Conservation (phyloP, 768 basidiomycete species). For the Boletus rubroflammeus region DNA sequence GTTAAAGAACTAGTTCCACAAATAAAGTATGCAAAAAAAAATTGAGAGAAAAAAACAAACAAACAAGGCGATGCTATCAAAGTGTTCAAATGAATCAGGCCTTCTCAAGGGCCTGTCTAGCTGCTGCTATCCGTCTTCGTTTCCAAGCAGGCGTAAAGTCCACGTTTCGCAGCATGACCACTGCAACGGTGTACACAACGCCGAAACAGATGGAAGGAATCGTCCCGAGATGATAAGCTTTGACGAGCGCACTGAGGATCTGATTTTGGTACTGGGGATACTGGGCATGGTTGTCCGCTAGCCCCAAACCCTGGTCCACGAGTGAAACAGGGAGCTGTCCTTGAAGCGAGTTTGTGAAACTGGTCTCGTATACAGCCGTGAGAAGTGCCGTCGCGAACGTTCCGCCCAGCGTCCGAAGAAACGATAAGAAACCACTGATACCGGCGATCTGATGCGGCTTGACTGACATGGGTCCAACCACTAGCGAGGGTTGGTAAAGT, state of each 20-base stretch:
- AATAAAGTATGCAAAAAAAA: slow-evolving; percentile 24
- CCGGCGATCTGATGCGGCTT: slow-evolving; percentile 32
- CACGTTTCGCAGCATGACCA: slow-evolving; percentile 30
- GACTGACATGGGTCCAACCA: slow-evolving; percentile 36
- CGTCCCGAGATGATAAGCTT: slow-evolving; percentile 33
- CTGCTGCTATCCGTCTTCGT: slow-evolving; percentile 28
- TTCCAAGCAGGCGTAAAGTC: slow-evolving; percentile 34
- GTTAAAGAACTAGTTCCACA: slow-evolving; percentile 6
- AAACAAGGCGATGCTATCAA: slow-evolving; percentile 11
- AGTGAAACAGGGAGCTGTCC: slow-evolving; percentile 29
- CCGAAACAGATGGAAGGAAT: slow-evolving; percentile 34
- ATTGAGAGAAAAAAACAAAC: too few species aligned
- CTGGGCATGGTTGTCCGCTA: slow-evolving; percentile 28
- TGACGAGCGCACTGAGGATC: slow-evolving; percentile 32
- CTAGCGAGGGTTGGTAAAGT: slow-evolving; percentile 34
- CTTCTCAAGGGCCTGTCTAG: slow-evolving; percentile 18
- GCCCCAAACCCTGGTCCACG: slow-evolving; percentile 29
- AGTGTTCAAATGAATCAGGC: slow-evolving; percentile 14
- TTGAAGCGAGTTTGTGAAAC: slow-evolving; percentile 28
- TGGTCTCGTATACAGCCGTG: slow-evolving; percentile 33
- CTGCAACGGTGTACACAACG: slow-evolving; percentile 30
- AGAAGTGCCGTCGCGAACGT: slow-evolving; percentile 36
- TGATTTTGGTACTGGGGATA: slow-evolving; percentile 35
- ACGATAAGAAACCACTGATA: slow-evolving; percentile 36
- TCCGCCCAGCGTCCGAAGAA: slow-evolving; percentile 33